phyloP scores from a whole-genome alignment of 352 stramenopile species.

The Phytophthora sp. region DNA sequence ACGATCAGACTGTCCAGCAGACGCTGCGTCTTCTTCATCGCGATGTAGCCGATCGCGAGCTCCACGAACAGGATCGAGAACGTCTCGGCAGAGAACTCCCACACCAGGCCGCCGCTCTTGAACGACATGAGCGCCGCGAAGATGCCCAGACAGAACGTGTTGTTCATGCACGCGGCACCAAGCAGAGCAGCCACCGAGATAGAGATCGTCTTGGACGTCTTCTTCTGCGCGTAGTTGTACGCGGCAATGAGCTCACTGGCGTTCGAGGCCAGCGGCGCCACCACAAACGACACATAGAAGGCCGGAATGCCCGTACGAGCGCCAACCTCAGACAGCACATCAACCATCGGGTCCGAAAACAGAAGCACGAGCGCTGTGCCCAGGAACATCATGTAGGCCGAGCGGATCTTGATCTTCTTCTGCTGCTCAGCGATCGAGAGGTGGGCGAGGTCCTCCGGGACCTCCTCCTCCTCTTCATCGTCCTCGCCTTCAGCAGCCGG shows the following conservation, averaged over 20 bases:
- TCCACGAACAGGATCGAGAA: conserved; percentile 97
- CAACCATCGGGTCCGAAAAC: conserved; percentile 99
- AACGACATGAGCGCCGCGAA: conserved; percentile 98
- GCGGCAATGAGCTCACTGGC: conserved; percentile 97
- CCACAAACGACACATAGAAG: conserved; percentile 99
- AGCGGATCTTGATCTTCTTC: conserved; percentile 94
- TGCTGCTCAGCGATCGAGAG: conserved; percentile 96
- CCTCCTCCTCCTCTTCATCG: conserved; percentile 93
- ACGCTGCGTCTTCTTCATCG: conserved; percentile 90
- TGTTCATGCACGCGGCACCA: conserved; percentile 98
- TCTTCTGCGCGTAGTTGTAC: conserved; percentile 98
- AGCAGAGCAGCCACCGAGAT: conserved; percentile 95
- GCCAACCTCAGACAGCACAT: conserved; percentile 96
- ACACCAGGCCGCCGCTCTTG: conserved; percentile 91
- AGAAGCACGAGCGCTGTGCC: conserved; percentile 95
- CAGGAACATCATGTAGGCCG: conserved; percentile 93
- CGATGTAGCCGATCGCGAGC: conserved; percentile 85
- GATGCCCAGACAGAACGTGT: conserved; percentile 99
- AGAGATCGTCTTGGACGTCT: conserved; percentile 97
- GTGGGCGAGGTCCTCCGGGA: conserved; percentile 94
- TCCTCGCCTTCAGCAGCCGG: conserved; percentile 70
- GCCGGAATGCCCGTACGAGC: conserved; percentile 88
- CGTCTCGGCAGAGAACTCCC: conserved; percentile 98
- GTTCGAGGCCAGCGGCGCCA: conserved; percentile 98
- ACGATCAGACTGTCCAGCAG: conserved; percentile 85